Evolutionary conservation across 257 asterid species (phyloP), one percentile per base, ranked within the genome.

Genomic region (Solanum peruvianum): DNA sequence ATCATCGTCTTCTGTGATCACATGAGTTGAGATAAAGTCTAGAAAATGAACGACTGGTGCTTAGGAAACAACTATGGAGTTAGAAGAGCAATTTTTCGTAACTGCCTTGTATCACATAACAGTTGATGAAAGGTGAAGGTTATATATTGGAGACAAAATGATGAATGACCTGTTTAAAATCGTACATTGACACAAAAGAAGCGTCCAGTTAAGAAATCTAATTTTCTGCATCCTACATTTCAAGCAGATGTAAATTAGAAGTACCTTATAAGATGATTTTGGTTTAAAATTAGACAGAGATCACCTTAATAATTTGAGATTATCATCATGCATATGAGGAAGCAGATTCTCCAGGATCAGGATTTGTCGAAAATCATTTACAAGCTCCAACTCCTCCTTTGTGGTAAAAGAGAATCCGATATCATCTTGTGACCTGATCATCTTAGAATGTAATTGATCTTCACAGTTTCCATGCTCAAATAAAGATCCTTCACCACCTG

Each of bases 301-400:
- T 18, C 86, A 94, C 98, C 98, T 94, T 88, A 94, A 86, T 94
- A 94, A 87, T 58, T 86, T 86, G 90, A 92, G 93, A 92, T 89
- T 90, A 90, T 93, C 92, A 87, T 96, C 96, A 88, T 90, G 93
- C 87, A 89, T 91, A 25, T 84, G 84, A 86, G 98, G 98, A 87
- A 96, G 94, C 90, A 94, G 87, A 75, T 89, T 89, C 31, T 96
- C 97, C 35, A 20, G 58, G 86, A 91, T 35, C 69, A 96, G 90
- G n/a, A 86, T 88, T 84, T 92, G 93, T 86, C 95, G 90, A 89
- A 96, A 94, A 87, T 91, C 87, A 64, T 92, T 93, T 15, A 94
- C 94, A 72, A 83, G 88, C 81, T 88, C 87, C 85, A 90, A 37
- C 39, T 37, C 39, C 39, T 37, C 7, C 39, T 37, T 37, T 37